Evolutionary conservation across 75 land plant species (phyloP).

Genomic region (Pinus tabuliformis): DNA sequence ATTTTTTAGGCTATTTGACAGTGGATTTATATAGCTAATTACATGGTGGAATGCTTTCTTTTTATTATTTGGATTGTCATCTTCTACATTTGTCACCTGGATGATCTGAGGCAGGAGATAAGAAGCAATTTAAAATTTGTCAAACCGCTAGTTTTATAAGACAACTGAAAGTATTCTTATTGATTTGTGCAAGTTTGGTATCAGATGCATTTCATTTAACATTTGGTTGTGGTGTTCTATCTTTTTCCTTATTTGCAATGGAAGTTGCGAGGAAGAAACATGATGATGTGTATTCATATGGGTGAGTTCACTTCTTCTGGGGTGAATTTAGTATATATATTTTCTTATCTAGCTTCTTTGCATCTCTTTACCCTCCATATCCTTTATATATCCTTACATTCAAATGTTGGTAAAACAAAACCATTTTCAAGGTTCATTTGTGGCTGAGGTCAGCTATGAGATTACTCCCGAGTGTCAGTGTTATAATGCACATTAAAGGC

Average conservation of each 20-base stretch:
- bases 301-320: slow-evolving; percentile 30
- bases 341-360: not conserved
- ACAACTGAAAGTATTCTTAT: not conserved
- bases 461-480: not conserved
- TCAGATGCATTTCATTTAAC: slow-evolving; percentile 98
- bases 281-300: slow-evolving; percentile 72
- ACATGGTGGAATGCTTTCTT: no score
- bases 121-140: no score
- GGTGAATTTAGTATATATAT: not conserved
- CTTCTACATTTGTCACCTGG: no score
- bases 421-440: not conserved
- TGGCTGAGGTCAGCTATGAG: not conserved
- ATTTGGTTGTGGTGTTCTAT: slow-evolving; percentile 89
- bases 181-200: slow-evolving; percentile 69
- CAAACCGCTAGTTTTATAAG: no score
- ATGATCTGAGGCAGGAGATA: no score
- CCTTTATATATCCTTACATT: not conserved
- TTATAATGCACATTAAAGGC: not conserved
- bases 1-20: no score
- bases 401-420: not conserved
- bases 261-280: slow-evolving; percentile 52
- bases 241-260: slow-evolving; percentile 94
- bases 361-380: not conserved
- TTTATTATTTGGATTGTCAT: no score
- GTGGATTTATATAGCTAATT: no score